A percentile compares a stretch with the other conserved stretches of the same genome.
These are phyloP conservation scores for Eudorina sp. DNA, from an alignment of 139 green algal genomes.

Conservation along the genomic window DNA sequence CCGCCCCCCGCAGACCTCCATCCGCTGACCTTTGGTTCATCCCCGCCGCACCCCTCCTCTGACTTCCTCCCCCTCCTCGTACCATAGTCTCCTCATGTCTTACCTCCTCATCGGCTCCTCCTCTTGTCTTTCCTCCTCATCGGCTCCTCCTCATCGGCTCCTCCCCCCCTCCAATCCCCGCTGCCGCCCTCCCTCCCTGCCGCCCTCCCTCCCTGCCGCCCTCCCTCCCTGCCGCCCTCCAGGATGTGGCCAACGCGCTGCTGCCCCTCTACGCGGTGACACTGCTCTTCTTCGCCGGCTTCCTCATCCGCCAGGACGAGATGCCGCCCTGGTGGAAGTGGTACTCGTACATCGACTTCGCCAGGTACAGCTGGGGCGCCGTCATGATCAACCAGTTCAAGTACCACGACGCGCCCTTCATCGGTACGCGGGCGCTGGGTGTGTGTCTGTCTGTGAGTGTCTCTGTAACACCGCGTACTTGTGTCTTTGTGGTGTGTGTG, in stretches of 20 bases:
- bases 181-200: too few species aligned
- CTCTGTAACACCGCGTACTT: neutral
- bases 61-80: too few species aligned
- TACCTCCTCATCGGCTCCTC: too few species aligned
- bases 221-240: neutral
- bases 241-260: constrained; percentile 82
- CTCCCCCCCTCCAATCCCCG: too few species aligned
- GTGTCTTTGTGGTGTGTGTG: neutral
- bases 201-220: neutral
- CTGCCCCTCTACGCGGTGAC: constrained; percentile 65
- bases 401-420: constrained; percentile 38
- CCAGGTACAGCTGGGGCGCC: constrained; percentile 61
- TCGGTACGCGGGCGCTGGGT: neutral
- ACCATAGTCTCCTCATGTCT: too few species aligned
- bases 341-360: constrained; percentile 57
- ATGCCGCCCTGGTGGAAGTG: constrained; percentile 73
- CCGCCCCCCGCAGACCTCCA: too few species aligned
- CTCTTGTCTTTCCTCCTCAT: too few species aligned
- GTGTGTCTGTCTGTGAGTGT: neutral
- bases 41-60: too few species aligned
- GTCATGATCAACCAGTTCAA: constrained; percentile 78
- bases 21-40: too few species aligned
- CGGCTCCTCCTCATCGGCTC: too few species aligned
- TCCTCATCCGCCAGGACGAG: constrained; percentile 56
- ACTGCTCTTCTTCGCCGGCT: constrained; percentile 63